Conservation (phyloP, 306 rosid genomes). For the Glycine soja region DNA sequence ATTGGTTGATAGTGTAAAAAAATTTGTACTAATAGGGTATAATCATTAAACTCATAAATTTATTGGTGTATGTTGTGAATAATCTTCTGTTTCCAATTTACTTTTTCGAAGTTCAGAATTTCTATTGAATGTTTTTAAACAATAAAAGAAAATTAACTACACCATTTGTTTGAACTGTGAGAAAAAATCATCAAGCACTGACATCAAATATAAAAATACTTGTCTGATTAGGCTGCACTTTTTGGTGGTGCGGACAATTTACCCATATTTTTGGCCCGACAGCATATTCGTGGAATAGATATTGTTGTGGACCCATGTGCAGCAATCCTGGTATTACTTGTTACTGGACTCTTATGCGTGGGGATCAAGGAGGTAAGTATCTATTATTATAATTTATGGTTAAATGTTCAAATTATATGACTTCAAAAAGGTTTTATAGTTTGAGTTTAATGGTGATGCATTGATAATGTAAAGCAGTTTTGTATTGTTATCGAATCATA, state of each 20-base stretch:
- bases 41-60: neutral
- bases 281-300: conserved; percentile 69
- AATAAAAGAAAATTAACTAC: neutral
- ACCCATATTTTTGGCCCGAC: conserved; percentile 82
- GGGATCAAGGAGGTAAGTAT: conserved; percentile 92
- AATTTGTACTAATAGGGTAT: too few species aligned
- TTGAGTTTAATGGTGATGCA: too few species aligned
- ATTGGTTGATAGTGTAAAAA: too few species aligned
- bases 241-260: conserved; percentile 80
- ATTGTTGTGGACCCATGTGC: conserved; percentile 90
- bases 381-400: neutral
- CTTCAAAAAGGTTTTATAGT: too few species aligned
- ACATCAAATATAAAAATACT: conserved; percentile 16
- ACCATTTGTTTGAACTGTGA: neutral
- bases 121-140: conserved; percentile 6
- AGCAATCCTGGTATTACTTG: conserved; percentile 73
- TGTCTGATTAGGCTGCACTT: conserved; percentile 68
- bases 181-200: conserved; percentile 22
- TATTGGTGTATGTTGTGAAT: neutral
- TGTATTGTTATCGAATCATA: too few species aligned
- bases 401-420: neutral
- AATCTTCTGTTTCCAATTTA: neutral
- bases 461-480: too few species aligned
- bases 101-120: neutral
- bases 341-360: conserved; percentile 77